Evolutionary conservation across 2,329 filamentous ascomycete species (phyloP).

Genomic region (Fusarium anguioides): DNA sequence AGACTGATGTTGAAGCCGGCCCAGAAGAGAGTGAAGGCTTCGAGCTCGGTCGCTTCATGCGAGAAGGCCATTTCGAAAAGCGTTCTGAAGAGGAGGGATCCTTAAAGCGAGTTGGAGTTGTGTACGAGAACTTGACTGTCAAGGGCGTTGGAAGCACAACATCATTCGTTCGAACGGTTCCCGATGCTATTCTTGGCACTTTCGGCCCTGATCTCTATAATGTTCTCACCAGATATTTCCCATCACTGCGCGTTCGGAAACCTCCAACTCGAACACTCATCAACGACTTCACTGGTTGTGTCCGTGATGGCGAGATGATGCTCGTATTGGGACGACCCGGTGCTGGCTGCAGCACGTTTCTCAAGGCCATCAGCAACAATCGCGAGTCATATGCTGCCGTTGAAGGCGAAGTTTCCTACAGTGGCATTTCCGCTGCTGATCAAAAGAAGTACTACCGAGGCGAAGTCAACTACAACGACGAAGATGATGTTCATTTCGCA

Average conservation of each 20-base stretch:
- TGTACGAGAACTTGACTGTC: conserved; percentile 81
- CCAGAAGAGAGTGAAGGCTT: conserved; percentile 18
- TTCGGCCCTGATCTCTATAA: conserved; percentile 84
- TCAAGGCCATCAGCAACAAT: conserved; percentile 80
- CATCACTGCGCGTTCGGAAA: conserved; percentile 42
- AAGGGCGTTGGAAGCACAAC: conserved; percentile 75
- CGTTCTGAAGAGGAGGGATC: conserved; percentile 62
- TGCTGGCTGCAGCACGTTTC: conserved; percentile 79
- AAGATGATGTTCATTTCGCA: conserved; percentile 81
- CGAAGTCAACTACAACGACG: conserved; percentile 82
- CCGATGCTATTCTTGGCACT: conserved; percentile 78
- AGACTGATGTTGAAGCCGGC: conserved; percentile 42
- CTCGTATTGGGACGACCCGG: conserved; percentile 74
- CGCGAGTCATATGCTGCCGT: conserved; percentile 73
- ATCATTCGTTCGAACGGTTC: conserved; percentile 77
- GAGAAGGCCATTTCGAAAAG: conserved; percentile 37
- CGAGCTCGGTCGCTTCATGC: conserved; percentile 35
- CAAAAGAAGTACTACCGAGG: conserved; percentile 77
- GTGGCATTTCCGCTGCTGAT: conserved; percentile 74
- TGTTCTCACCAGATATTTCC: conserved; percentile 60
- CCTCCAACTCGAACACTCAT: conserved; percentile 46
- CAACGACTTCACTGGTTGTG: conserved; percentile 50
- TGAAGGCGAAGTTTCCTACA: conserved; percentile 76
- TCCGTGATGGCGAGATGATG: conserved; percentile 53
- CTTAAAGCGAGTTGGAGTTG: conserved; percentile 80